Evolutionary conservation across 306 rosid genomes (phyloP), one percentile per base, ranked within the genome.

Genomic region (Senna siamea): DNA sequence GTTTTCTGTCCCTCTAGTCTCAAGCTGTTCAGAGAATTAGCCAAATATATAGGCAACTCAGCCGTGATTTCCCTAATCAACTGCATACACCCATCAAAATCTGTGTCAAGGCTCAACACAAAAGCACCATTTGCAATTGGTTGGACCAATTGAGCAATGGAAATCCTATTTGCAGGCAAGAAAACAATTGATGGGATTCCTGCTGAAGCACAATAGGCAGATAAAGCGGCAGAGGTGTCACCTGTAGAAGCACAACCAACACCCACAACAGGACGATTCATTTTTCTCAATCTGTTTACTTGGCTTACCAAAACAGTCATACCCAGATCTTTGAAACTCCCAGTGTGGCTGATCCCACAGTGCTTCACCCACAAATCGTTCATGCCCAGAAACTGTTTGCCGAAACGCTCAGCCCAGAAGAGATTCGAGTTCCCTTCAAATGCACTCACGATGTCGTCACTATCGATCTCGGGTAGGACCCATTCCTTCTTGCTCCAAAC

Each of bases 401-500:
- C 91, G 50, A 46, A 87, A 58, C 87, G 87, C 85, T 87, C 88
- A 0, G 88, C 91, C 91, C 86, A 87, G 73, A 87, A 87, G 18
- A 87, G 85, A 43, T 87, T 87, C 46, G 88, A 79, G 56, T 84
- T 84, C 1, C 91, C 91, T 41, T 87, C 88, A 14, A 87, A 87
- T 1, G 88, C 91, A 71, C 80, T 76, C 9, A 87, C 79, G 43
- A 87, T 87, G 9, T 84, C 88, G 56, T 84, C 87, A 43, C 76
- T n/a, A 68, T 79, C 85, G 57, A 87, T 87, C 86, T 87, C 86
- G n/a, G 88, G 90, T 9, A 81, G 22, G 17, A 87, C 90, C 90
- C 88, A 87, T 35, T 87, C 90, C 50, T 87, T 87, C 83, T 84
- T 87, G 70, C 83, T 76, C 91, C 89, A 87, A 52, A 87, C 91